A percentile compares a stretch with the other conserved stretches of the same genome.
Conservation (phyloP, 208 protist genomes). For the Kentomonas sorsogonicus region DNA sequence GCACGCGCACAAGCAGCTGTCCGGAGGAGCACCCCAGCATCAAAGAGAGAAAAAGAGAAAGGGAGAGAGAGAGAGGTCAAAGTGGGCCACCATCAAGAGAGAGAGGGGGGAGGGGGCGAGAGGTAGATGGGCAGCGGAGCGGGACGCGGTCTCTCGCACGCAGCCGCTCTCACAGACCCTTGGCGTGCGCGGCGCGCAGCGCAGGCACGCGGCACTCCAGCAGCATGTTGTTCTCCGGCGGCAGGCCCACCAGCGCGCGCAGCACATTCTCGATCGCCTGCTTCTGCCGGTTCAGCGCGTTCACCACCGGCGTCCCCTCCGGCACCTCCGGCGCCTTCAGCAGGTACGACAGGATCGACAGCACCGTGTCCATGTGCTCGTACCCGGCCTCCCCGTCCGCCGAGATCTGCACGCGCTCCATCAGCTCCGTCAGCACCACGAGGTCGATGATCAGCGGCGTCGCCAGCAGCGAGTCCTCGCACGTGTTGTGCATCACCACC, state of each 20-base stretch:
- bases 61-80: too few relatives aligned
- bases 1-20: too few relatives aligned
- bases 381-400: slow-evolving; percentile 45
- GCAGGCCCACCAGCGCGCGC: slow-evolving; percentile 93
- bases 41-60: too few relatives aligned
- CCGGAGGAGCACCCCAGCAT: too few relatives aligned
- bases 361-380: slow-evolving; percentile 89
- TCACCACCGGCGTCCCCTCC: slow-evolving; percentile 94
- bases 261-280: slow-evolving; percentile 94
- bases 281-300: slow-evolving; percentile 97
- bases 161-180: slow-evolving; percentile 12
- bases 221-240: slow-evolving; percentile 94
- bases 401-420: slow-evolving; percentile 82
- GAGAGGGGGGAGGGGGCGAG: too few relatives aligned
- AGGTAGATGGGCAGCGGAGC: too few relatives aligned
- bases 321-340: slow-evolving; percentile 96
- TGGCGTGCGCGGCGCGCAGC: slow-evolving; percentile 31
- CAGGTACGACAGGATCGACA: slow-evolving; percentile 95
- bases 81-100: too few relatives aligned
- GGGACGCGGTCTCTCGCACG: not conserved
- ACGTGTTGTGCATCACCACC: slow-evolving; percentile 96
- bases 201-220: slow-evolving; percentile 91
- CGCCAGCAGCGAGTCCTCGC: slow-evolving; percentile 98
- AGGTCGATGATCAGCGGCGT: slow-evolving; percentile 98
- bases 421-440: slow-evolving; percentile 95